Conservation (phyloP, 371 early-diverging fungal species). For the Mortierella sp. region DNA sequence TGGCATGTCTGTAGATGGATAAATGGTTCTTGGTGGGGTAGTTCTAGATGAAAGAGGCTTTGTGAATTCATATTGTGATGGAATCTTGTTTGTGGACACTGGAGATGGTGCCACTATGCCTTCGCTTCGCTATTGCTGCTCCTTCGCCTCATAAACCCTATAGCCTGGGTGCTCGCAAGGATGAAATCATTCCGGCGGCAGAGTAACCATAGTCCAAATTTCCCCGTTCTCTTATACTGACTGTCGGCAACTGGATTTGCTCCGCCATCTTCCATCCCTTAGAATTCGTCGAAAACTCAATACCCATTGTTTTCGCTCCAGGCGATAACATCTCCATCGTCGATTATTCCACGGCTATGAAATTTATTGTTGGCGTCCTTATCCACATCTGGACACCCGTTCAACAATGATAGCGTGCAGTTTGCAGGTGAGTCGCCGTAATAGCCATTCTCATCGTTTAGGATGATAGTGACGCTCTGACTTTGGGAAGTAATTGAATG, state of each 20-base stretch:
- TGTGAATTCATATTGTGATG: neutral
- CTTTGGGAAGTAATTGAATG: neutral
- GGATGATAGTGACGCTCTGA: neutral
- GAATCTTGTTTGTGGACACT: neutral
- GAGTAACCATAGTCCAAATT: neutral
- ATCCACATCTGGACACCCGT: conserved; percentile 43
- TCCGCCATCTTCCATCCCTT: neutral
- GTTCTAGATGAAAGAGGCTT: too few species aligned
- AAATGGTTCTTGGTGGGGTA: too few species aligned
- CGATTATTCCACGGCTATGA: conserved; percentile 37
- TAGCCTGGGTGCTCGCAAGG: conserved; percentile 32
- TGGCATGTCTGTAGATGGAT: neutral
- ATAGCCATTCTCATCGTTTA: neutral
- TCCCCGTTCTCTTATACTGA: neutral
- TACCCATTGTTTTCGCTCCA: neutral
- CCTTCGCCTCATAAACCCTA: conserved; percentile 19
- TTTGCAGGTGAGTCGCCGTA: neutral
- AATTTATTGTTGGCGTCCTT: conserved; percentile 44
- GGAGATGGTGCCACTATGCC: too few species aligned
- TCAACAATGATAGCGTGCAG: neutral
- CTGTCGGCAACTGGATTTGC: neutral
- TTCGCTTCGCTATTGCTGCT: neutral
- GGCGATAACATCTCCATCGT: neutral
- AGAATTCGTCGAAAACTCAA: neutral
- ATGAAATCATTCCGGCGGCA: conserved; percentile 26